Evolutionary conservation across 495 filamentous ascomycete species (phyloP), one percentile per base, ranked within the genome.

Genomic region (Letharia columbiana): DNA sequence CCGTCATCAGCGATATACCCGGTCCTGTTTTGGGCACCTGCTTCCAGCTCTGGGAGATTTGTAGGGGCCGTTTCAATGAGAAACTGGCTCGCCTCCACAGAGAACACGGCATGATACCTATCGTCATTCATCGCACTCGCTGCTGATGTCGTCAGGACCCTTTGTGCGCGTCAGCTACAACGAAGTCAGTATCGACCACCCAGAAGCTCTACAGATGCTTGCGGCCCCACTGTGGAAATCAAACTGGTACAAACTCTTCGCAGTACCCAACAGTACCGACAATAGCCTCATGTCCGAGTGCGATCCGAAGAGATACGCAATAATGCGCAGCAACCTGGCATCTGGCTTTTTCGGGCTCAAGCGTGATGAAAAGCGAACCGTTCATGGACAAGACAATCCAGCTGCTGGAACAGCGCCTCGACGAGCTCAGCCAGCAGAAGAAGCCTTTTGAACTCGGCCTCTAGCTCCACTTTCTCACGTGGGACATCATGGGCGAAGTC

Each of bases 101-200:
- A 47, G 2, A 47, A 20, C 10, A 18, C 20, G 44, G 44, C 8
- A 47, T 20, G 8, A 47, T 15, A 28, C 23, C 42, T 17, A 3
- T 11, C 42, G 3, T 13, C 1, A 4, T 44, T 15, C 3, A 44
- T 44, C 42, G 42, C 2, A 12, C 8, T 35, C 12, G 33, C 33
- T 41, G 47, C 44, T 45, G 40, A 44, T 28, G 37, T 3, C 9
- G 7, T 61, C 40, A 44, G 79, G 80, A 15, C 60, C 75, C 49
- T 81, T 82, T 63, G 75, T 84, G 63, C 78, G 82, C 10, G 79
- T 82, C 61, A 71, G 71, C 23, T 71, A 76, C 44, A 78, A 83
- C 68, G 81, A 83, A 76, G 77, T 83, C 63, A 78, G 75, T 61
- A 71, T 80, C 41, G 74, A 76, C 61, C 75, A 83, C 65, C 78